phyloP scores from a whole-genome alignment of 352 stramenopile species.

The Blastocystis hominis region DNA sequence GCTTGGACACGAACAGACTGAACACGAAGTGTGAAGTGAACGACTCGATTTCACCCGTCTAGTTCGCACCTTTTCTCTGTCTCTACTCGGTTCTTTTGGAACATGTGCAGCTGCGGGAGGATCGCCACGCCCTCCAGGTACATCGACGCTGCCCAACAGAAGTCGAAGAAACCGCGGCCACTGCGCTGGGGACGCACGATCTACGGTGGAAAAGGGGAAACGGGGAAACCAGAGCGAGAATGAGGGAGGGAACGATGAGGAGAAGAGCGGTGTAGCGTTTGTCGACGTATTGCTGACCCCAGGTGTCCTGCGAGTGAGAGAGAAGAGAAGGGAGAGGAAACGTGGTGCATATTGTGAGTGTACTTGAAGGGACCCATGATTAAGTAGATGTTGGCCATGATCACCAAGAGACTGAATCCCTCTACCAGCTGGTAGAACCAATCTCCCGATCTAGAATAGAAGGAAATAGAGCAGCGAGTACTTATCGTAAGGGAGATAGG shows the following conservation, averaged over 20 bases:
- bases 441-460: conserved; percentile 63
- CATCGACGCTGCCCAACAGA: conserved; percentile 74
- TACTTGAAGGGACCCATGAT: conserved; percentile 74
- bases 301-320: conserved; percentile 65
- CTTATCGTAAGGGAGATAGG: conserved; percentile 74
- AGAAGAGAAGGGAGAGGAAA: neutral
- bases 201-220: neutral
- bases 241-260: conserved; percentile 74
- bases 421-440: conserved; percentile 77
- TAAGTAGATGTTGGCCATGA: conserved; percentile 73
- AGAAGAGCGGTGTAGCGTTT: conserved; percentile 75
- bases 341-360: conserved; percentile 72
- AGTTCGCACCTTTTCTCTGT: neutral
- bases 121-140: conserved; percentile 77
- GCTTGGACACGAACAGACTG: conserved; percentile 81
- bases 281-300: conserved; percentile 61
- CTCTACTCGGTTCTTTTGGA: conserved; percentile 68
- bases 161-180: conserved; percentile 61
- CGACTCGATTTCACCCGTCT: conserved; percentile 74
- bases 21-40: conserved; percentile 79
- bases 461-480: neutral
- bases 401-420: conserved; percentile 69
- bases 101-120: conserved; percentile 77
- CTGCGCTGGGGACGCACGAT: conserved; percentile 27
- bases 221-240: conserved; percentile 8